Base-by-base conservation (phyloP, 2,329 filamentous ascomycete species). In the Epichloe coenophiala region DNA sequence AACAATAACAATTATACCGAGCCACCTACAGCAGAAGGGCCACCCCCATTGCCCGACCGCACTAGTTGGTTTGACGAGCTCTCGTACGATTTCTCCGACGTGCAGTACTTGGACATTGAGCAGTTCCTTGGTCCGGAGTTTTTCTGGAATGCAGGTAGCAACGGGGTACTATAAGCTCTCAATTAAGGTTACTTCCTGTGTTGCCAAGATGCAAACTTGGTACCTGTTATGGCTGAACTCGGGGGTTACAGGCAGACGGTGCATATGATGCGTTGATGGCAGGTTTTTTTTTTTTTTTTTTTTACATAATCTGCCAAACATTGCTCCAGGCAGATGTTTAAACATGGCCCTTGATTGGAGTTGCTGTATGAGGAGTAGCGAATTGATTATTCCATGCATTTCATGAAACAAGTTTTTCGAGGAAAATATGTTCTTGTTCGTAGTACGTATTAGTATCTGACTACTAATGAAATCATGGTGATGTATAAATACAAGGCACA, bases 71-170 rank as follows among this genome's bases (percentile, higher is more conserved):
- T 74, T 33, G 69, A 69, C 13, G 68, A 64, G 45, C 53, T 74
- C 47, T 61, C 70, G 3, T 66, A 68, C 17, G 71, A 75, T 51
- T 62, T 74, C 48, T 69, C 69, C 0, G 66, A 65, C 41, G 57
- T 73, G 19, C 66, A 69, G 41, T 66, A 71, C 33, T 64, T 71
- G 45, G 69, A 73, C 54, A 54, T 74, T 27, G 71, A 72, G 37
- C 64, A 68, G 27, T 66, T 71, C 38, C 59, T 71, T 5, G 45
- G 33, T 8, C 48, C 47, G 5, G 48, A 31, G 13, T 37, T 45
- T 15, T 45, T 47, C 35, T 50, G 44, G 44, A 45, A 45, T 36
- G 38, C 48, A 23, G 35, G 40, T 3, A 47, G 50, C 31, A 44
- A 41, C 40, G 33, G 39, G 5, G 38, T 39, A 5, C 17, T 45